phyloP scores from a whole-genome alignment of 2,329 filamentous ascomycete genomes.

The Sclerotinia subarctica region DNA sequence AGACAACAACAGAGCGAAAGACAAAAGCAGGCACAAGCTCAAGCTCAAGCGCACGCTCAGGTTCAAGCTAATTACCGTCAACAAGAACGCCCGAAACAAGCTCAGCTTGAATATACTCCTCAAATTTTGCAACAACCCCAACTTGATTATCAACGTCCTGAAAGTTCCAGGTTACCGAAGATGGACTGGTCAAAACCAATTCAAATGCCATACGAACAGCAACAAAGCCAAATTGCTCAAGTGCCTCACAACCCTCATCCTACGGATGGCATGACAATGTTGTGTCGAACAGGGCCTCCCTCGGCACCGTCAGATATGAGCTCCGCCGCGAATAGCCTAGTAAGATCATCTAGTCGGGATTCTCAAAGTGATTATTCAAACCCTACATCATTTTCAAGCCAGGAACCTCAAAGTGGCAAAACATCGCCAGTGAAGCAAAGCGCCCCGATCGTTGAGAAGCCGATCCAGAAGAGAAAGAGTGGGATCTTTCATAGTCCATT shows the following conservation, averaged over 20 bases:
- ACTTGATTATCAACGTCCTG: conserved; percentile 25
- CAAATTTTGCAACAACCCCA: conserved; percentile 27
- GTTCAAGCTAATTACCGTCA: conserved; percentile 20
- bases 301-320: conserved; percentile 68
- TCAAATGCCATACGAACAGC: conserved; percentile 22
- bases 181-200: conserved; percentile 22
- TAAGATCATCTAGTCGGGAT: conserved; percentile 77
- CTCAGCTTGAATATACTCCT: conserved; percentile 23
- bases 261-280: conserved; percentile 94
- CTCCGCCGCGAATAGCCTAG: conserved; percentile 58
- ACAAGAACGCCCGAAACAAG: conserved; percentile 22
- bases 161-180: conserved; percentile 21
- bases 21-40: conserved; percentile 19
- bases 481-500: conserved; percentile 96
- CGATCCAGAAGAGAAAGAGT: conserved; percentile 65
- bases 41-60: conserved; percentile 12
- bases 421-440: conserved; percentile 68
- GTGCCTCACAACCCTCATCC: conserved; percentile 93
- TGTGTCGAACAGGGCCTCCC: conserved; percentile 74
- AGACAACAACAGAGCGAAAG: conserved; percentile 20
- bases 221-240: conserved; percentile 54
- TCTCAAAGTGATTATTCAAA: conserved; percentile 89
- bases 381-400: conserved; percentile 82
- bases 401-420: conserved; percentile 72
- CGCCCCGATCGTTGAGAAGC: conserved; percentile 53